phyloP scores from a whole-genome alignment of 2,329 filamentous ascomycete genomes.

The Bertia moriformis region DNA sequence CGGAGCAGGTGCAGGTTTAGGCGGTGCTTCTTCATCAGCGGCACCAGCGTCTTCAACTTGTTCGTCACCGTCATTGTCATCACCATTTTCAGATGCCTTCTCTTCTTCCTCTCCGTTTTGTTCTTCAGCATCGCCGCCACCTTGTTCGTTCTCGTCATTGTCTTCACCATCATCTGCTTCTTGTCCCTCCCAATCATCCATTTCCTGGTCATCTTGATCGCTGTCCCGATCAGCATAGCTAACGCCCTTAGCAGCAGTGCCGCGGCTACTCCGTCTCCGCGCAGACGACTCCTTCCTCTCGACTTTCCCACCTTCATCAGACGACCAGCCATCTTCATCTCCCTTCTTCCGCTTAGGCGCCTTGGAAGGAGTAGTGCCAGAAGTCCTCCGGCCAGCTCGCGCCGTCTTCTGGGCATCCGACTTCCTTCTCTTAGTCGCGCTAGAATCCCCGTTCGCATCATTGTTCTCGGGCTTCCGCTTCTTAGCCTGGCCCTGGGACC shows the following conservation, averaged over 20 bases:
- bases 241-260: constrained; percentile 13
- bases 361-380: constrained; percentile 9
- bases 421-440: background rate
- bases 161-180: constrained; percentile 2
- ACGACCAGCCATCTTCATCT: constrained; percentile 13
- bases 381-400: background rate
- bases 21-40: too few relatives aligned
- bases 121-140: constrained; percentile 2
- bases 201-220: constrained; percentile 24
- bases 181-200: constrained; percentile 13
- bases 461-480: background rate
- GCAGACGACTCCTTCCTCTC: constrained; percentile 4
- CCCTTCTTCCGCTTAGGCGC: constrained; percentile 15
- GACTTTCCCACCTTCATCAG: constrained; percentile 15
- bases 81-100: background rate
- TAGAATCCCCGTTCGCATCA: background rate
- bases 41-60: constrained; percentile 20
- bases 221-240: constrained; percentile 22
- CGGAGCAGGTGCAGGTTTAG: too few relatives aligned
- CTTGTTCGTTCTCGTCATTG: constrained; percentile 7
- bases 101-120: constrained; percentile 7
- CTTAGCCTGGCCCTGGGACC: constrained; percentile 4
- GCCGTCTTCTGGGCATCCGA: background rate
- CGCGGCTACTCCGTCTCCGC: constrained; percentile 20
- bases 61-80: background rate